Evolutionary conservation across 306 rosid species (phyloP).

Genomic region (Medicago truncatula): DNA sequence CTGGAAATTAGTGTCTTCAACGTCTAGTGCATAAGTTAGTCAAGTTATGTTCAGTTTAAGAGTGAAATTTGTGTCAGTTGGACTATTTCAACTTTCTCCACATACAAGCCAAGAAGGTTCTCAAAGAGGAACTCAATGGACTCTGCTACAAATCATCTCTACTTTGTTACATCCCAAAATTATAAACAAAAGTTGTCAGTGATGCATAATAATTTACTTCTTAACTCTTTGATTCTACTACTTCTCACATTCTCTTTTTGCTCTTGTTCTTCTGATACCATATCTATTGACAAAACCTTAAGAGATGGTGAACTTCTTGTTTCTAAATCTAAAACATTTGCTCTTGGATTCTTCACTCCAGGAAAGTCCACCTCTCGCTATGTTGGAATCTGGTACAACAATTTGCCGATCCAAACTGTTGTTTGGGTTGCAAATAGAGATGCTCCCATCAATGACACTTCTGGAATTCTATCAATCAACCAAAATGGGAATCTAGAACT

Average conservation of each 20-base stretch:
- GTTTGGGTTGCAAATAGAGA: slow-evolving; percentile 52
- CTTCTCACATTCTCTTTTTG: slow-evolving; percentile 17
- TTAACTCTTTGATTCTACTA: neutral
- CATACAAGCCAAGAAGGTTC: neutral
- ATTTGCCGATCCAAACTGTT: slow-evolving; percentile 39
- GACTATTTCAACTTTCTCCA: neutral
- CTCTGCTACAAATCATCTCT: neutral
- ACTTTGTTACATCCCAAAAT: neutral
- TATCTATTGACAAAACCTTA: neutral
- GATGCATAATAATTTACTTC: neutral
- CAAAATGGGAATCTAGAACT: slow-evolving; percentile 40
- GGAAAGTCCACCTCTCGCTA: slow-evolving; percentile 47
- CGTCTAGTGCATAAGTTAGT: no score
- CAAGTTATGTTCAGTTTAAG: no score
- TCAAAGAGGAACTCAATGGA: no score
- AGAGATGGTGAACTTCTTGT: slow-evolving; percentile 42
- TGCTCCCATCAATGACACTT: neutral
- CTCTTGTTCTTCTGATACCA: slow-evolving; percentile 25
- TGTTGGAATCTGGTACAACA: slow-evolving; percentile 63
- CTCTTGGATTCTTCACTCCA: slow-evolving; percentile 65
- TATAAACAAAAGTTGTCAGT: no score
- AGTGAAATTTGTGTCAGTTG: no score
- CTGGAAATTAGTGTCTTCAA: no score
- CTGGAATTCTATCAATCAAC: slow-evolving; percentile 46
- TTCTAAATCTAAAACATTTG: slow-evolving; percentile 43